Base-by-base conservation (phyloP, 805 yeast genomes). In the Candida coquimbonensis region DNA sequence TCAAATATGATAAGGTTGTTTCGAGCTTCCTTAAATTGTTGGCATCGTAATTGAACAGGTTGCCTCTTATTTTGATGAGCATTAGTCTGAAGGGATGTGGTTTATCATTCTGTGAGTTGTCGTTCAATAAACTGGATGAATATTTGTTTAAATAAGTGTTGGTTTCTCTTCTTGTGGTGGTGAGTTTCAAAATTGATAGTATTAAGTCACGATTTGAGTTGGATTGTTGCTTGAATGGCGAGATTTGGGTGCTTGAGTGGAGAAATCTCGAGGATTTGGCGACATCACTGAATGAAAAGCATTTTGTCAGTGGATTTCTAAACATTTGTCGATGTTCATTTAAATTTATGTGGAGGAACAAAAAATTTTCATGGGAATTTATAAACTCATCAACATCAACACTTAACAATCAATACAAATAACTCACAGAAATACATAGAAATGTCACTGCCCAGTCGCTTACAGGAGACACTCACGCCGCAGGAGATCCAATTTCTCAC, bases 91-190 rank as follows among this genome's bases (percentile, higher is more conserved):
- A 26, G 67, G 49, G 45, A 64, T 73, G 38, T 63, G 33, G 7
- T 5, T 14, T 24, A 3, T 36, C 43, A 61, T 31, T 12, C 11
- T 34, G 9, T 33, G 36, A 33, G 16, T 36, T 26, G 9, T 29
- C 14, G 7, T 36, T 36, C 16, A 36, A 14, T 27, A 47, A 31
- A 5, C 45, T 46, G 0, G 78, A 74, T 2, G 73, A 65, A 59
- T 90, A 91, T 58, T 83, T 86, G 33, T 77, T 69, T 40, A 91
- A 66, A 59, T 90, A 91, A 52, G 83, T 84, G 51, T 78, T 75
- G 6, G 96, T 96, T 59, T 91, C 98, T 49, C 99, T 72, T 61
- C 88, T 90, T 1, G 98, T 91, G 7, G 97, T 95, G 5, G 97
- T 87, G 2, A 96, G 82, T 56, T 83, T 83, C 47, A 91, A 70